Evolutionary conservation across 2,329 filamentous ascomycete species (phyloP).

Genomic region (Fusarium sp.): DNA sequence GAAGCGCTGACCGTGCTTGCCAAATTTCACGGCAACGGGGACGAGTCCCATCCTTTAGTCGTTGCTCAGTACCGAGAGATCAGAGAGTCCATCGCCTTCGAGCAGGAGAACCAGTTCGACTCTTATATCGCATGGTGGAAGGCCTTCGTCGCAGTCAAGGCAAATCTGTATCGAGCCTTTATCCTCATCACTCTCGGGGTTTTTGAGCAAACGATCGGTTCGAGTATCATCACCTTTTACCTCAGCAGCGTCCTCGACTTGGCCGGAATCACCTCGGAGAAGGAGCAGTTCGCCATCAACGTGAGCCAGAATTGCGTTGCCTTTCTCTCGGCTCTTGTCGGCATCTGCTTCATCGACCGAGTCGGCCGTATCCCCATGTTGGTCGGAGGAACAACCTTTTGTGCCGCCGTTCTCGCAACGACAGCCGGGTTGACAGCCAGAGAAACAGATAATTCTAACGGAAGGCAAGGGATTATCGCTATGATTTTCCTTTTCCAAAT

Average conservation of each 20-base stretch:
- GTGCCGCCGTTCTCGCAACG: conserved; percentile 25
- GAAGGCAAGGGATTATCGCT: conserved; percentile 25
- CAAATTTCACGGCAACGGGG: conserved; percentile 57
- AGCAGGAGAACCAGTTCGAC: conserved; percentile 35
- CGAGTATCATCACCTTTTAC: conserved; percentile 33
- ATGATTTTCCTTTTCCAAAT: conserved; percentile 33
- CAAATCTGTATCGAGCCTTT: conserved; percentile 24
- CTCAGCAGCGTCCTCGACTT: conserved; percentile 28
- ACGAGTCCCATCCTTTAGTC: conserved; percentile 57
- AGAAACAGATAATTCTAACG: conserved; percentile 13
- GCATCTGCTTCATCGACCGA: conserved; percentile 22
- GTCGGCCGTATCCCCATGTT: conserved; percentile 27
- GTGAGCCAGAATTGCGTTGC: conserved; percentile 25
- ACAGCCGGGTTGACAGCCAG: conserved; percentile 24
- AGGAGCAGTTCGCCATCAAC: conserved; percentile 33
- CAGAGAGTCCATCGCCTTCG: conserved; percentile 49
- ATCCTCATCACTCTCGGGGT: conserved; percentile 29
- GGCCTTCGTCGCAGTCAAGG: conserved; percentile 11
- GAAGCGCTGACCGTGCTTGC: conserved; percentile 56
- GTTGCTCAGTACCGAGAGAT: conserved; percentile 58
- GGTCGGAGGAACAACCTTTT: conserved; percentile 18
- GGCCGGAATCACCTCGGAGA: conserved; percentile 27
- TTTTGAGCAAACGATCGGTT: conserved; percentile 32
- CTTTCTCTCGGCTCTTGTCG: conserved; percentile 15
- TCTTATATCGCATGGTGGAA: conserved; percentile 32